Evolutionary conservation across 495 filamentous ascomycete species (phyloP), one percentile per base, ranked within the genome.

Genomic region (Penicillium ochrochloron): DNA sequence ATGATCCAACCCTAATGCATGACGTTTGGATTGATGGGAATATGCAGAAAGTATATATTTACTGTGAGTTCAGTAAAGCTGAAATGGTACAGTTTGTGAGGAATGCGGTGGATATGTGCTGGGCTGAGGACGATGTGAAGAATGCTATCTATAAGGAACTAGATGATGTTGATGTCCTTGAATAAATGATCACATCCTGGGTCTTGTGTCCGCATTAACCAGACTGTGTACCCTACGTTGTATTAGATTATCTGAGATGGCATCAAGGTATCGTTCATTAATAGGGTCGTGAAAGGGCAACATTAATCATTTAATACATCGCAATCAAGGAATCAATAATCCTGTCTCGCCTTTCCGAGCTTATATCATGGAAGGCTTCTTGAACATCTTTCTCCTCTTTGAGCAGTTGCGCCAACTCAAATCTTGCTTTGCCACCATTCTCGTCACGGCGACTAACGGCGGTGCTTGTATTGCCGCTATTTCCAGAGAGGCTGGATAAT

Each of bases 1-100:
- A 82, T 54, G 79, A 82, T 62, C 79, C 79, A 10, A 72, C 75
- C 2, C 73, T 78, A 57, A 80, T 81, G 76, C 76, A 78, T 63
- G 75, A 79, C 60, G 74, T 76, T 29, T 81, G 76, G 75, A 73
- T 81, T 37, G 68, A 74, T 66, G 76, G 75, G 27, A 81, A 81
- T 62, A 67, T 80, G 73, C 68, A 75, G 54, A 76, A 78, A 64
- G 68, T 74, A 15, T 75, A 71, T 61, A 67, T 66, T 34, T 75
- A 74, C 58, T 71, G 74, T 50, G 70, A 60, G 8, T 76, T 79
- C 44, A 63, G 60, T 21, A 70, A 76, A 56, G 53, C 8, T 2
- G 78, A 80, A 44, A 76, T 81, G 70, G 66, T 76, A 4, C 68
- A 72, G 55, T 57, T 81, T 39, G 69, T 57, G 0, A 67, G 67